phyloP scores from a whole-genome alignment of 768 basidiomycete species.

The Austroboletus festivus region DNA sequence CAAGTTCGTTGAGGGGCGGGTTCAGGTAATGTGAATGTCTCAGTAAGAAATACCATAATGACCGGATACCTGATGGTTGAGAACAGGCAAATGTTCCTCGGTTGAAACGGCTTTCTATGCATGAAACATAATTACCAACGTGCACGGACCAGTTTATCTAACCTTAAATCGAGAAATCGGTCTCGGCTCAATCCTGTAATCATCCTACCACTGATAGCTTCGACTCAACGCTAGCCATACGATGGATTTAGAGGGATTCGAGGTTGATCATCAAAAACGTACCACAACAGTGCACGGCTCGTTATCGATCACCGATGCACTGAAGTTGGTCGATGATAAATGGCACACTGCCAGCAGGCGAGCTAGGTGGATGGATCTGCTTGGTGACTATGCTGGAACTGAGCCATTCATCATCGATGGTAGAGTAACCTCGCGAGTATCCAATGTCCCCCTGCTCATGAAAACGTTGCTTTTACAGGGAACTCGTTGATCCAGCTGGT shows the following conservation, averaged over 20 bases:
- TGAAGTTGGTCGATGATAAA: slow-evolving; percentile 31
- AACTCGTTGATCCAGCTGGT: slow-evolving; percentile 59
- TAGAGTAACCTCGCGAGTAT: slow-evolving; percentile 19
- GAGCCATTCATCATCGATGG: slow-evolving; percentile 69
- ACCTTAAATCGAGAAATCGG: too few species aligned
- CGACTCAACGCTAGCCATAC: neutral
- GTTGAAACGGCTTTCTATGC: too few species aligned
- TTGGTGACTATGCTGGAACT: slow-evolving; percentile 67
- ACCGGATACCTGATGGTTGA: too few species aligned
- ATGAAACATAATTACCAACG: slow-evolving; percentile 6
- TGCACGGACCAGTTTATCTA: slow-evolving; percentile 14
- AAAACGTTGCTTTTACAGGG: slow-evolving; percentile 35
- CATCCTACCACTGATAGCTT: neutral
- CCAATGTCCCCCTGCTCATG: slow-evolving; percentile 1
- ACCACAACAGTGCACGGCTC: neutral
- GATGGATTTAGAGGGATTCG: slow-evolving; percentile 43
- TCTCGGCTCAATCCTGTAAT: neutral
- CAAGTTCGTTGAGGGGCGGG: too few species aligned
- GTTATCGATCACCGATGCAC: slow-evolving; percentile 20
- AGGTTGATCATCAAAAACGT: slow-evolving; percentile 15
- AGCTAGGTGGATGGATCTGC: slow-evolving; percentile 63
- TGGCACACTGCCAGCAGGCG: slow-evolving; percentile 41
- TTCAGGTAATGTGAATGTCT: too few species aligned
- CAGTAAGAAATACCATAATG: too few species aligned
- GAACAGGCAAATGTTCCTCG: too few species aligned